These are phyloP conservation scores for Fagus sylvatica DNA, from an alignment of 306 rosid species.

Conservation along the genomic window DNA sequence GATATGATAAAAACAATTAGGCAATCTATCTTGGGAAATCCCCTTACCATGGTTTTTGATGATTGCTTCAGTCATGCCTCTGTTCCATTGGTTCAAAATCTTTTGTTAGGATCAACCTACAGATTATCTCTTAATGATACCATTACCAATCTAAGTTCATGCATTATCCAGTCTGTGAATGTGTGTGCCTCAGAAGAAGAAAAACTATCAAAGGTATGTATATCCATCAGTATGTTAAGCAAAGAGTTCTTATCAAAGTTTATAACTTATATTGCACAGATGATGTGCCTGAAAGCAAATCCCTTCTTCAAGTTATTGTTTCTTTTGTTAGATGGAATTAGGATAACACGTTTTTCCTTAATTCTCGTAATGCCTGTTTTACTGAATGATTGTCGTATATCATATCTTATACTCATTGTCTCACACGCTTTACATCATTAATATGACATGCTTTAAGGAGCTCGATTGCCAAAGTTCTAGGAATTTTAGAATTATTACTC, in stretches of 20 bases:
- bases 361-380: neutral
- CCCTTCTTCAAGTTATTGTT: neutral
- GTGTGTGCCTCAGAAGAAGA: constrained; percentile 43
- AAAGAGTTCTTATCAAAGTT: neutral
- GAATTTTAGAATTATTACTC: no score
- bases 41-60: constrained; percentile 65
- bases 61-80: constrained; percentile 44
- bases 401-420: no score
- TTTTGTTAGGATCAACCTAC: constrained; percentile 53
- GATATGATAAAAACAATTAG: constrained; percentile 56
- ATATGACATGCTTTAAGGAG: no score
- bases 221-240: neutral
- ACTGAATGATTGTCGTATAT: neutral
- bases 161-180: constrained; percentile 60
- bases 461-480: no score
- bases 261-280: neutral
- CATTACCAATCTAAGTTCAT: constrained; percentile 65
- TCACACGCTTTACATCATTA: no score
- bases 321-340: neutral
- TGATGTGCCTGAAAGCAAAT: neutral
- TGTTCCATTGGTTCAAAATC: constrained; percentile 52
- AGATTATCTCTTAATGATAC: constrained; percentile 59
- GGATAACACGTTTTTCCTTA: neutral
- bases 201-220: constrained; percentile 51
- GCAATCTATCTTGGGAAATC: constrained; percentile 44